phyloP scores from a whole-genome alignment of 139 green algal genomes.

The Chlamydomonas incerta region DNA sequence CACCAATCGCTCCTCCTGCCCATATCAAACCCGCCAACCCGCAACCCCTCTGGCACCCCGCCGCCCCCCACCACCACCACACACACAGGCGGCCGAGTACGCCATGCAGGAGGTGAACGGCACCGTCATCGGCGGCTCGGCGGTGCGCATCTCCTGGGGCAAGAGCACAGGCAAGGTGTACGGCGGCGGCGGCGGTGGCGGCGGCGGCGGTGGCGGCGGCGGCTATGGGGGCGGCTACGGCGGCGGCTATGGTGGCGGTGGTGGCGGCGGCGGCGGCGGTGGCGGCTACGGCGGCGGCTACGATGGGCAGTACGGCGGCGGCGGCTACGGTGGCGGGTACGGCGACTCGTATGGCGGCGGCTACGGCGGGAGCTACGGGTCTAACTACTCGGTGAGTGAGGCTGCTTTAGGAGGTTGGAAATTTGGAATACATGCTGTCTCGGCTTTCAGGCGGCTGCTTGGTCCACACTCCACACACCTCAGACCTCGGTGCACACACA shows the following conservation, averaged over 20 bases:
- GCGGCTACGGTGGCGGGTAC: constrained; percentile 11
- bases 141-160: constrained; percentile 83
- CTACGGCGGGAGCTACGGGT: constrained; percentile 20
- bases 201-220: constrained; percentile 8
- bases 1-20: too few relatives aligned
- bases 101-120: constrained; percentile 85
- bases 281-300: constrained; percentile 8
- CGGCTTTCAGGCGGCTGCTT: too few relatives aligned
- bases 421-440: too few relatives aligned
- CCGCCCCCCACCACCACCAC: too few relatives aligned
- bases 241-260: not conserved
- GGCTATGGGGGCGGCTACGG: constrained; percentile 5
- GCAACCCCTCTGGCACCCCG: too few relatives aligned
- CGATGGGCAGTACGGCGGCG: not conserved
- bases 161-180: constrained; percentile 44
- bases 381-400: constrained; percentile 32
- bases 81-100: constrained; percentile 66
- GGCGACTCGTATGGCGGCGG: constrained; percentile 7
- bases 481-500: too few relatives aligned
- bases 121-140: constrained; percentile 63
- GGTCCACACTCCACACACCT: too few relatives aligned
- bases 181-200: not conserved
- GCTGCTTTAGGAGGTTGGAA: too few relatives aligned
- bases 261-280: constrained; percentile 16
- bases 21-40: too few relatives aligned